Percentiles rank a stretch among this genome's conserved stretches.
These are phyloP conservation scores for Lipomyces oligophaga DNA, from an alignment of 805 yeast genomes.

Conservation along the genomic window DNA sequence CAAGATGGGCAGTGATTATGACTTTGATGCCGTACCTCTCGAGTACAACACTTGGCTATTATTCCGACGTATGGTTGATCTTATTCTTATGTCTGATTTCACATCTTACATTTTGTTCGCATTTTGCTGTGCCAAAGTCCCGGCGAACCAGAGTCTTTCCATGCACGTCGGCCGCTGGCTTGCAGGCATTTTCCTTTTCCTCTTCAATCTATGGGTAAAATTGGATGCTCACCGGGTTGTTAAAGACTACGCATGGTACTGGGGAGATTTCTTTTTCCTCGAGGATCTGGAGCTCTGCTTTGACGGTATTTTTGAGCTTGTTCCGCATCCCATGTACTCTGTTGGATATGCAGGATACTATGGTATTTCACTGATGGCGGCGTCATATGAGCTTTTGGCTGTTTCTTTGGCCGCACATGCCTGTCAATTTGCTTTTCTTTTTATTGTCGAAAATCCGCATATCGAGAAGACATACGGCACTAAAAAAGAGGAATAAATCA, in stretches of 20 bases:
- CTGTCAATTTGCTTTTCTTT: constrained; percentile 69
- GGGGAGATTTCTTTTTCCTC: constrained; percentile 90
- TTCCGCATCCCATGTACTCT: constrained; percentile 91
- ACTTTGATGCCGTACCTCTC: constrained; percentile 48
- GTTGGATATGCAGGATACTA: constrained; percentile 85
- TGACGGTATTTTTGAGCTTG: constrained; percentile 85
- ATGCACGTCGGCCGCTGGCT: constrained; percentile 50
- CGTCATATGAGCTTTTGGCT: constrained; percentile 63
- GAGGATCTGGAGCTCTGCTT: constrained; percentile 67
- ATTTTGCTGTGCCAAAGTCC: constrained; percentile 38
- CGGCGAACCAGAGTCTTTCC: constrained; percentile 45
- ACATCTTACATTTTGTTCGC: constrained; percentile 68
- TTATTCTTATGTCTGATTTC: constrained; percentile 81
- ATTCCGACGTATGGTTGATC: constrained; percentile 73
- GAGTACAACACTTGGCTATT: constrained; percentile 82
- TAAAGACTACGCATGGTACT: constrained; percentile 89
- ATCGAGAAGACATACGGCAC: constrained; percentile 64
- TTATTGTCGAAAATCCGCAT: constrained; percentile 78
- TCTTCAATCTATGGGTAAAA: constrained; percentile 81
- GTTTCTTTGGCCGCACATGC: constrained; percentile 74
- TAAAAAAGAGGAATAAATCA: not conserved
- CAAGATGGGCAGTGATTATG: constrained; percentile 45
- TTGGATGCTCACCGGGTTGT: constrained; percentile 83
- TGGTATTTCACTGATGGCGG: constrained; percentile 73
- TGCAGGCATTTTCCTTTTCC: constrained; percentile 57